Percentiles rank a stretch among this genome's conserved stretches.
These are phyloP conservation scores for Alternaria tenuissima DNA, from an alignment of 2,329 filamentous ascomycete genomes.

Conservation along the genomic window DNA sequence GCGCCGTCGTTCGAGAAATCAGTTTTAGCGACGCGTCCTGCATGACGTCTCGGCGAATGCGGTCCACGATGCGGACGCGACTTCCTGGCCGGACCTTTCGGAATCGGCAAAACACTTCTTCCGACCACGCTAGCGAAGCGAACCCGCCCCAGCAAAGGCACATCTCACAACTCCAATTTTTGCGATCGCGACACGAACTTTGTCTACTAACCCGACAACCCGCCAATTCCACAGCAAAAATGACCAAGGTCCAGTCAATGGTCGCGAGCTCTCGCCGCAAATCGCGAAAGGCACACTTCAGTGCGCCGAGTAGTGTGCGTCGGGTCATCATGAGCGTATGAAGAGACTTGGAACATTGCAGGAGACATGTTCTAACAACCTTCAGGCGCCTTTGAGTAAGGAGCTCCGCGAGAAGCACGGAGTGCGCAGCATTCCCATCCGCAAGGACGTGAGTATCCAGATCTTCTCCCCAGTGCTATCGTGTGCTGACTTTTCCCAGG, in stretches of 20 bases:
- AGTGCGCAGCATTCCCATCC: slow-evolving; percentile 88
- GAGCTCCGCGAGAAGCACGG: slow-evolving; percentile 99
- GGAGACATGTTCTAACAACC: slow-evolving; percentile 42
- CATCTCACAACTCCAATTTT: slow-evolving; percentile 29
- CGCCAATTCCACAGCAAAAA: slow-evolving; percentile 59
- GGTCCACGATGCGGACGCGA: background rate
- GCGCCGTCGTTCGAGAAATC: background rate
- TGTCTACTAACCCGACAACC: slow-evolving; percentile 44
- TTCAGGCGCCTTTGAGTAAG: slow-evolving; percentile 61
- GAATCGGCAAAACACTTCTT: slow-evolving; percentile 12
- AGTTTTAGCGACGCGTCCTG: slow-evolving; percentile 17
- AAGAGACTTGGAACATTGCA: slow-evolving; percentile 69
- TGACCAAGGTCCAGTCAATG: slow-evolving; percentile 72
- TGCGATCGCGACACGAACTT: slow-evolving; percentile 27
- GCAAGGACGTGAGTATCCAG: slow-evolving; percentile 72
- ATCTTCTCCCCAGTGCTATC: slow-evolving; percentile 10
- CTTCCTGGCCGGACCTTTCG: slow-evolving; percentile 5
- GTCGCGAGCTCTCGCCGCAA: slow-evolving; percentile 90
- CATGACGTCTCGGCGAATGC: background rate
- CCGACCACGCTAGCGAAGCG: slow-evolving; percentile 27
- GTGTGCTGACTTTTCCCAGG: slow-evolving; percentile 47
- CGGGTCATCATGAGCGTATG: slow-evolving; percentile 84
- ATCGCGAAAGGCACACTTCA: slow-evolving; percentile 98
- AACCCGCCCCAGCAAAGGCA: slow-evolving; percentile 14
- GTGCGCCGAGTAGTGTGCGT: slow-evolving; percentile 91